Evolutionary conservation across 148 eudicot species (phyloP).

Genomic region (Limonium bicolor): DNA sequence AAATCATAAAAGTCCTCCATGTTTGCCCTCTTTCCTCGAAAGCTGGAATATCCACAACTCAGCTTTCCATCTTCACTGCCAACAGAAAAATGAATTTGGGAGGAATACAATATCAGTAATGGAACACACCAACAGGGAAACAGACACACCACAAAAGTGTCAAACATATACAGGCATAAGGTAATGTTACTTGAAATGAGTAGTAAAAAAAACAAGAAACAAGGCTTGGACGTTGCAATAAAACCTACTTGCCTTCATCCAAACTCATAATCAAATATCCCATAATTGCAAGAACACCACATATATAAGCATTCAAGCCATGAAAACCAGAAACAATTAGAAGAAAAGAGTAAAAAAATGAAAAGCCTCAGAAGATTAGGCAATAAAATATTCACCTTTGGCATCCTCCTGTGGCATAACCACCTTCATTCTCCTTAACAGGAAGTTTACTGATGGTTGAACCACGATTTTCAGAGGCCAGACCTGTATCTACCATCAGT

Average conservation of each 20-base stretch:
- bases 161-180: background rate
- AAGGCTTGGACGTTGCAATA: background rate
- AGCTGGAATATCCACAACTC: constrained; percentile 88
- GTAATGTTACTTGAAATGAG: background rate
- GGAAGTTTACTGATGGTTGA: constrained; percentile 18
- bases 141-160: background rate
- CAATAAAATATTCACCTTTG: constrained; percentile 47
- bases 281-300: too few species aligned
- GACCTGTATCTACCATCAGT: constrained; percentile 63
- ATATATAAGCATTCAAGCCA: background rate
- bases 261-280: too few species aligned
- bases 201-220: background rate
- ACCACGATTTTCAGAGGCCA: constrained; percentile 22
- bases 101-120: background rate
- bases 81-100: too few species aligned
- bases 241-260: too few species aligned
- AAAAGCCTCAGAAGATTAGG: constrained; percentile 1
- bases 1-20: constrained; percentile 96
- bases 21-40: constrained; percentile 89
- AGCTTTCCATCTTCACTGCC: constrained; percentile 85
- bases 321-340: background rate
- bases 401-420: constrained; percentile 69
- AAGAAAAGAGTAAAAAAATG: background rate
- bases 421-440: constrained; percentile 49
- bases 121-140: background rate